Evolutionary conservation across 2,329 filamentous ascomycete species (phyloP).

Genomic region (Lasiodiplodia sp.): DNA sequence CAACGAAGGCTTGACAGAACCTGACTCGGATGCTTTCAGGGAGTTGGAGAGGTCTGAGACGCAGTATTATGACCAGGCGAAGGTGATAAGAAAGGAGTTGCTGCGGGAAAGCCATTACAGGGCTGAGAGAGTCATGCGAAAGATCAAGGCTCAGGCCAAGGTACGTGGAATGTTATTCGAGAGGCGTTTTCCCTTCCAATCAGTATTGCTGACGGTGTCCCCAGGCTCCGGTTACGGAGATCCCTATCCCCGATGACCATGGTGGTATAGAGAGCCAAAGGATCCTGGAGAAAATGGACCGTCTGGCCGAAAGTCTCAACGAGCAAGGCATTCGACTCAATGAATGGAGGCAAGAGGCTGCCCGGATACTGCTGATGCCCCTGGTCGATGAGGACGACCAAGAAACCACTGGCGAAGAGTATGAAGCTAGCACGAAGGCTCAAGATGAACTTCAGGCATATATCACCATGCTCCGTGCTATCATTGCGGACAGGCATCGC

Average conservation of each 20-base stretch:
- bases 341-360: slow-evolving; percentile 76
- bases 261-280: slow-evolving; percentile 77
- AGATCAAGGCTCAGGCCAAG: slow-evolving; percentile 51
- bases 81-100: slow-evolving; percentile 78
- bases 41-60: slow-evolving; percentile 74
- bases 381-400: slow-evolving; percentile 81
- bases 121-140: slow-evolving; percentile 69
- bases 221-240: slow-evolving; percentile 56
- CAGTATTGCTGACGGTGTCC: neutral
- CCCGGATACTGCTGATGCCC: slow-evolving; percentile 74
- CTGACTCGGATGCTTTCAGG: slow-evolving; percentile 72
- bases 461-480: slow-evolving; percentile 76
- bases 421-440: slow-evolving; percentile 82
- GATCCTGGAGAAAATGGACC: slow-evolving; percentile 70
- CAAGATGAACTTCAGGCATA: slow-evolving; percentile 81
- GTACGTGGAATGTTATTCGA: neutral
- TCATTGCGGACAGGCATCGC: slow-evolving; percentile 80
- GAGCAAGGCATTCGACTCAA: slow-evolving; percentile 74
- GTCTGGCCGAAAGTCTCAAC: slow-evolving; percentile 72
- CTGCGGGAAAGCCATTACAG: slow-evolving; percentile 66
- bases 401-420: slow-evolving; percentile 89
- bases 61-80: slow-evolving; percentile 78
- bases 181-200: neutral
- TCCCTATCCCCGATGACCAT: slow-evolving; percentile 59
- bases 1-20: slow-evolving; percentile 67